phyloP scores from a whole-genome alignment of 2,329 filamentous ascomycete species.

The Escovopsis sp. region DNA sequence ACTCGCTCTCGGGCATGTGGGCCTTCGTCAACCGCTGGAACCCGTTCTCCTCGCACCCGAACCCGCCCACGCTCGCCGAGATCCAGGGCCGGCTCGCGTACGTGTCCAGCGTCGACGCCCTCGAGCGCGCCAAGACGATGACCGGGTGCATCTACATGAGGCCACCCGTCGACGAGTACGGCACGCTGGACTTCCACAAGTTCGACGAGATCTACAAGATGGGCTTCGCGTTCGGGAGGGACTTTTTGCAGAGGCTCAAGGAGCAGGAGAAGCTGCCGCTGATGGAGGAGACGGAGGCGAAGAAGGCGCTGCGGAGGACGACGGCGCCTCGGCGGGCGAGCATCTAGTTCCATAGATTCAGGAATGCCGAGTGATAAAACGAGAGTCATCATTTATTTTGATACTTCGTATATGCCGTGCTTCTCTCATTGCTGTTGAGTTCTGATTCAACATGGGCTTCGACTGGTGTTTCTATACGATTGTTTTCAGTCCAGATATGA shows the following conservation, averaged over 20 bases:
- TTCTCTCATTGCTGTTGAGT: no score
- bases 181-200: constrained; percentile 89
- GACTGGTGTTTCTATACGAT: no score
- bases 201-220: constrained; percentile 94
- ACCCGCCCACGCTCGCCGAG: constrained; percentile 86
- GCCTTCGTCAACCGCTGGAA: constrained; percentile 94
- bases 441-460: no score
- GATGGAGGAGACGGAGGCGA: constrained; percentile 58
- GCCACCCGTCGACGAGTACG: constrained; percentile 83
- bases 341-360: constrained; percentile 31
- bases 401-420: no score
- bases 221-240: constrained; percentile 72
- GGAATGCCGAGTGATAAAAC: not conserved
- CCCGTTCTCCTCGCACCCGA: constrained; percentile 73
- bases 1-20: constrained; percentile 91
- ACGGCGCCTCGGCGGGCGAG: constrained; percentile 69
- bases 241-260: constrained; percentile 61
- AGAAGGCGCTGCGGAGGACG: constrained; percentile 59
- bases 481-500: no score
- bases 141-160: constrained; percentile 93
- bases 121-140: constrained; percentile 83
- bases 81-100: constrained; percentile 93
- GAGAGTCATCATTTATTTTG: not conserved
- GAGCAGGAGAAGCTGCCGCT: constrained; percentile 61
- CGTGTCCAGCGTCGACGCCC: constrained; percentile 82